Percentiles rank a stretch among this genome's conserved stretches.
These are phyloP conservation scores for Xerophyta viscosa DNA, from an alignment of 106 monocot species.

Conservation along the genomic window DNA sequence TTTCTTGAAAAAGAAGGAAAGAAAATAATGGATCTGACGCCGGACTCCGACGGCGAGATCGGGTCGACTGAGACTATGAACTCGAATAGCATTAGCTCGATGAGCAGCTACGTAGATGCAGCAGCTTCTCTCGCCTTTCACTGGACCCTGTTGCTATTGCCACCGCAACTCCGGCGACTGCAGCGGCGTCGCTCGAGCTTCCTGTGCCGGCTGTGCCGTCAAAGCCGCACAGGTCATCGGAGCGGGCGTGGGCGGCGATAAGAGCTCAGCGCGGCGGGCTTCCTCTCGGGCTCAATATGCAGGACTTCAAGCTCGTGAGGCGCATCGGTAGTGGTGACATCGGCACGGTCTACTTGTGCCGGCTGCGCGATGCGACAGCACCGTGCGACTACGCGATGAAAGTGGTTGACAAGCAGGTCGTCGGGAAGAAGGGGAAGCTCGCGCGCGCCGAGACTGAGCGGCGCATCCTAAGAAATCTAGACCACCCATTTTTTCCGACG, in stretches of 20 bases:
- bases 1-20: not conserved
- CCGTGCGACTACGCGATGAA: slow-evolving; percentile 67
- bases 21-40: not conserved
- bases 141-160: slow-evolving; percentile 8
- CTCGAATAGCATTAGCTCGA: slow-evolving; percentile 51
- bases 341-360: slow-evolving; percentile 82
- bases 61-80: slow-evolving; percentile 14
- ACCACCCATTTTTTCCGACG: slow-evolving; percentile 77
- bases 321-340: slow-evolving; percentile 74
- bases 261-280: slow-evolving; percentile 1
- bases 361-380: slow-evolving; percentile 19
- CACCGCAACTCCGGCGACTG: not conserved
- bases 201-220: not conserved
- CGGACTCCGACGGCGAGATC: slow-evolving; percentile 14
- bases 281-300: slow-evolving; percentile 24
- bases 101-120: slow-evolving; percentile 28
- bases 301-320: slow-evolving; percentile 66
- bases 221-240: slow-evolving; percentile 23
- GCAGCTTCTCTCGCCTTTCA: slow-evolving; percentile 32
- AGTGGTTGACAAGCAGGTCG: slow-evolving; percentile 61
- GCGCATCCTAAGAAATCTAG: slow-evolving; percentile 49
- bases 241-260: slow-evolving; percentile 35
- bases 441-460: slow-evolving; percentile 62
- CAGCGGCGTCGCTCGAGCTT: not conserved
- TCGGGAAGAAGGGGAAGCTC: slow-evolving; percentile 70